These are phyloP conservation scores for Skeletonema marinoi DNA, from an alignment of 108 stramenopile genomes.

Conservation along the genomic window DNA sequence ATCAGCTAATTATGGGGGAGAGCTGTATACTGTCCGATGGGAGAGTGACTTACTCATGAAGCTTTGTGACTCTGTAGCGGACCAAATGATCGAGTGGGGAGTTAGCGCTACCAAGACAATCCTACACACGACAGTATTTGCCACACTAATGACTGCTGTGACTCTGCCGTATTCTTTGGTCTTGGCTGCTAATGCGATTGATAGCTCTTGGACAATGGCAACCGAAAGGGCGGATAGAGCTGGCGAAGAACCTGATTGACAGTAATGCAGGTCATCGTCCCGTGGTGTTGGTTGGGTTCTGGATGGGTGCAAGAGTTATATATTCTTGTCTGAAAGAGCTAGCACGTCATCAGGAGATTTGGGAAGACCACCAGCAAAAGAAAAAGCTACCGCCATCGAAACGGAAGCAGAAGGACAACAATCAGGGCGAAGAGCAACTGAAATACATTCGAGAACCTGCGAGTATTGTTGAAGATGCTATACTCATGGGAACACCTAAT, in stretches of 20 bases:
- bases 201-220: conserved; percentile 91
- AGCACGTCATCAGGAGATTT: conserved; percentile 77
- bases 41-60: conserved; percentile 77
- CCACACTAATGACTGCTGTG: conserved; percentile 77
- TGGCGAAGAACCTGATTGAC: conserved; percentile 86
- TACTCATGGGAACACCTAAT: conserved; percentile 85
- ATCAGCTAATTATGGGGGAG: conserved; percentile 76
- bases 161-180: conserved; percentile 78
- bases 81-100: conserved; percentile 76
- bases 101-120: conserved; percentile 73
- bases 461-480: conserved; percentile 90
- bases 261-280: conserved; percentile 88
- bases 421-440: conserved; percentile 39
- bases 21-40: conserved; percentile 83
- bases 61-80: conserved; percentile 76
- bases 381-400: conserved; percentile 19
- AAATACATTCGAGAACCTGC: conserved; percentile 76
- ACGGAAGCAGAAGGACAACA: conserved; percentile 12
- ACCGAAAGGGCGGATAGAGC: conserved; percentile 84
- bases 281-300: conserved; percentile 92
- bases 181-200: conserved; percentile 82
- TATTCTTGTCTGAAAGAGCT: conserved; percentile 93
- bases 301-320: conserved; percentile 94
- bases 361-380: conserved; percentile 68
- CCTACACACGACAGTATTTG: conserved; percentile 77